Conservation (phyloP, 208 protist genomes). For the Naegleria fowleri region DNA sequence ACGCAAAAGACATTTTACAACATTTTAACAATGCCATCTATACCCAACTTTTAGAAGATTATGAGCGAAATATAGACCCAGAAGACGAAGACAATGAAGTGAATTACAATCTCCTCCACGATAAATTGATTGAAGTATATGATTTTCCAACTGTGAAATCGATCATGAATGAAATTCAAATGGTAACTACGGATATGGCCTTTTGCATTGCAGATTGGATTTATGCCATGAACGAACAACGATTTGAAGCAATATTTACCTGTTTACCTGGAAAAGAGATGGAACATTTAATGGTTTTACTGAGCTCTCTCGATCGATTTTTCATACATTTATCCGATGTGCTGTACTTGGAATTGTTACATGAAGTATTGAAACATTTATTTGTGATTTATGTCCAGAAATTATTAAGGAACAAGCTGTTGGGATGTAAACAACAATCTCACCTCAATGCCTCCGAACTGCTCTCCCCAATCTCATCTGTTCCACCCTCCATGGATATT, state of each 20-base stretch:
- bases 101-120: background rate
- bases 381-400: background rate
- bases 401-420: background rate
- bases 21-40: background rate
- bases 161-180: background rate
- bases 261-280: background rate
- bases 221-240: background rate
- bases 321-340: background rate
- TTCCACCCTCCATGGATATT: background rate
- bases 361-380: slow-evolving; percentile 16
- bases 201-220: background rate
- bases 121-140: background rate
- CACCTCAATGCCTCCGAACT: background rate
- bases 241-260: background rate
- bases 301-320: background rate
- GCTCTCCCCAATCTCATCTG: background rate
- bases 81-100: background rate
- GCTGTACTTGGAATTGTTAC: background rate
- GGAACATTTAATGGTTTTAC: background rate
- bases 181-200: background rate
- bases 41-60: background rate
- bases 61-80: background rate
- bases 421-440: background rate
- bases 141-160: slow-evolving; percentile 1
- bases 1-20: background rate